Evolutionary conservation across 331 rosid genomes (phyloP), one percentile per base, ranked within the genome.

Genomic region (Saraca asoca): DNA sequence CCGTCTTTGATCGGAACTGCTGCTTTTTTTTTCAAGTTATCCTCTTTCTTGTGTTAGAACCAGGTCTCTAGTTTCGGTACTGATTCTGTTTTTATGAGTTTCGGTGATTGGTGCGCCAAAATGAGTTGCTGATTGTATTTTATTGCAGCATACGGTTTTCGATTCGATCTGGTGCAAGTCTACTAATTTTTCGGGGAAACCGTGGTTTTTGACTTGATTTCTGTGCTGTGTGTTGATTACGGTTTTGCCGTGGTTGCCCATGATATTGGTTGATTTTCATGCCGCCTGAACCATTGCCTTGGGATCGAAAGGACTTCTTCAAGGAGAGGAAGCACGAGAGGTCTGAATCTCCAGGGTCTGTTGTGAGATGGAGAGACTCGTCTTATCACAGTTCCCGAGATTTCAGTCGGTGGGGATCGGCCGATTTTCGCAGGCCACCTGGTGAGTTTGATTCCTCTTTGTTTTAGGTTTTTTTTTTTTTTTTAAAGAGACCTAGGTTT

Each of bases 301-400:
- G 93, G 89, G 97, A 95, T 79, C 96, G 99, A 77, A 95, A 95
- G 89, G 96, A 94, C 76, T 84, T 81, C 77, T 84, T 88, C 81
- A 94, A 87, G 88, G 95, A 95, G 93, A 90, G 97, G 96, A 95
- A 87, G 96, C 91, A 85, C 80, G 99, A 91, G 69, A 79, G 95
- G 81, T 80, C 96, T 14, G 99, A 94, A 54, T 79, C 97, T 51
- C 33, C 78, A 13, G 95, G 91, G 33, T 81, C 96, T 18, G 92
- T 80, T 56, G 82, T 85, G 8, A 80, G 97, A 91, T 95, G 97
- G 97, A 83, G 95, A 79, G 99, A 88, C 71, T 82, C 97, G 9
- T 81, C 99, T 41, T 85, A 88, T 63, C 92, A 80, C 43, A 84
- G 80, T 12, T 79, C 89, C 39, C 82, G 97, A 13, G 96, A 94